Evolutionary conservation across 129 eudicot species (phyloP).

Genomic region (Flaveria robusta): DNA sequence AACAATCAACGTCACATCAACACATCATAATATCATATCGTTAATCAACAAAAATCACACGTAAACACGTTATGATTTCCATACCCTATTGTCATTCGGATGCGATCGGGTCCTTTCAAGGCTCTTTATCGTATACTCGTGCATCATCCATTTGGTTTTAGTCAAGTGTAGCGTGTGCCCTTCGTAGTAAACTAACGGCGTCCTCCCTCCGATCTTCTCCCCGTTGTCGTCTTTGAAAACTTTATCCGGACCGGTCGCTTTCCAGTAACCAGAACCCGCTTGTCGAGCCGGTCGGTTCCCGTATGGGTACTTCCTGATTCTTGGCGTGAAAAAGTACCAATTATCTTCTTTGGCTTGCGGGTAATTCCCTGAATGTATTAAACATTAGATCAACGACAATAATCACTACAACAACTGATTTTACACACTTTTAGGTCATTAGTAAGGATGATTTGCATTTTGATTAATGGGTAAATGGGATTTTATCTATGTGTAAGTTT

Average conservation of each 20-base stretch:
- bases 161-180: conserved; percentile 12
- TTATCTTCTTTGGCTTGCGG: conserved; percentile 13
- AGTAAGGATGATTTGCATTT: too few relatives aligned
- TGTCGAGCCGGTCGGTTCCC: conserved; percentile 30
- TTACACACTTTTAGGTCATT: too few relatives aligned
- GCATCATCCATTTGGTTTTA: conserved; percentile 39
- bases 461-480: too few relatives aligned
- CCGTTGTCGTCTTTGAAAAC: conserved; percentile 2
- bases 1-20: neutral
- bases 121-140: conserved; percentile 29
- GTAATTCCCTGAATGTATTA: conserved; percentile 6
- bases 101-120: neutral
- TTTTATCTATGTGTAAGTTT: too few relatives aligned
- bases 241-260: conserved; percentile 33
- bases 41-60: neutral
- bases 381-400: neutral
- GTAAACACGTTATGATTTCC: neutral
- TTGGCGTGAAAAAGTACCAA: conserved; percentile 39
- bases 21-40: neutral
- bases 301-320: conserved; percentile 22
- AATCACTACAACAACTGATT: neutral
- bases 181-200: conserved; percentile 20
- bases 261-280: conserved; percentile 39
- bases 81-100: conserved; percentile 4
- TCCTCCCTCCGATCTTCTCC: conserved; percentile 10